phyloP scores from a whole-genome alignment of 768 basidiomycete genomes.

The Dictyophora rubrovolvata region DNA sequence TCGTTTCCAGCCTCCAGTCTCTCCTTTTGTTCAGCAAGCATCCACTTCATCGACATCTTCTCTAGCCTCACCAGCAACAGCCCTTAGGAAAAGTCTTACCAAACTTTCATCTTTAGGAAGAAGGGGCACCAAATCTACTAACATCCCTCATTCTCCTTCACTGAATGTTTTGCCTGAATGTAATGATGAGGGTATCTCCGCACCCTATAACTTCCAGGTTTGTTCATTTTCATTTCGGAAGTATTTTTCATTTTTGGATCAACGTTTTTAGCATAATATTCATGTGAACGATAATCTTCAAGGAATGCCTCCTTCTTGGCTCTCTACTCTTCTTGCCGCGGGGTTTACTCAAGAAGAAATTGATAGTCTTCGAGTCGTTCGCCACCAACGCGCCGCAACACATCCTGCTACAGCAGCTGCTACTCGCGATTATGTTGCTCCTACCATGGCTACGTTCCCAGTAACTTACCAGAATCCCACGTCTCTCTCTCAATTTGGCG shows the following conservation, averaged over 20 bases:
- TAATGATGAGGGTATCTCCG: slow-evolving; percentile 54
- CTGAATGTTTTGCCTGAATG: slow-evolving; percentile 7
- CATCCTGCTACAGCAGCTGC: neutral
- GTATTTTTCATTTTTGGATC: neutral
- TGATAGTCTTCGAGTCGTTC: slow-evolving; percentile 39
- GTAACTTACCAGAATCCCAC: neutral
- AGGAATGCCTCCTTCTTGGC: slow-evolving; percentile 70
- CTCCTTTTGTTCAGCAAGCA: neutral
- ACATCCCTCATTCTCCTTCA: slow-evolving; percentile 10
- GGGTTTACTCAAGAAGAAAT: slow-evolving; percentile 69
- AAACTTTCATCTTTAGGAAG: slow-evolving; percentile 27
- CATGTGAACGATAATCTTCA: slow-evolving; percentile 69
- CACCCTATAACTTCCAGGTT: slow-evolving; percentile 72
- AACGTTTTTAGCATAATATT: slow-evolving; percentile 49
- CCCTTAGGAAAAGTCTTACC: slow-evolving; percentile 16
- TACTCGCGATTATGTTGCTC: neutral
- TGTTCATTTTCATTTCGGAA: slow-evolving; percentile 14
- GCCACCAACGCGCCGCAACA: slow-evolving; percentile 8
- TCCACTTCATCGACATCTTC: neutral
- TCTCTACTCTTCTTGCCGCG: slow-evolving; percentile 44
- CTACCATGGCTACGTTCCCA: neutral
- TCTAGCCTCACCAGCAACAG: neutral
- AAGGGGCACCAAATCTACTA: slow-evolving; percentile 22
- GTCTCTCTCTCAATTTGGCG: neutral
- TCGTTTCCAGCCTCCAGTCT: neutral